phyloP scores from a whole-genome alignment of 495 filamentous ascomycete species.

The Penicillium canariense region DNA sequence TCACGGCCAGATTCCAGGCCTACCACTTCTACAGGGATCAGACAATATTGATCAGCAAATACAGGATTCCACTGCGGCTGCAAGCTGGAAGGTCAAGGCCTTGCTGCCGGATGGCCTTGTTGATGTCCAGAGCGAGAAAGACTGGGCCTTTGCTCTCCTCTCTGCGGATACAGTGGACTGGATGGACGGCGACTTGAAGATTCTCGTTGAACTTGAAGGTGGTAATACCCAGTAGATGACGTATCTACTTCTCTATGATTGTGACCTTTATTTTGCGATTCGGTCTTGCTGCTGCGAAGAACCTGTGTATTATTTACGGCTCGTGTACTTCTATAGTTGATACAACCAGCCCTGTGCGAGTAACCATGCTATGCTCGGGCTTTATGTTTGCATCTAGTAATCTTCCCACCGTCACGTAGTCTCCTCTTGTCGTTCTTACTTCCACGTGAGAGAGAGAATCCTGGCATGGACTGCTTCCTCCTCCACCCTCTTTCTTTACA shows the following conservation, averaged over 20 bases:
- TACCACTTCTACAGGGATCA: conserved; percentile 11
- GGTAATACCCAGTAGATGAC: conserved; percentile 11
- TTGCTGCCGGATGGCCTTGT: conserved; percentile 44
- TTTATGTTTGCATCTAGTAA: background rate
- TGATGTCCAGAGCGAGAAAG: conserved; percentile 37
- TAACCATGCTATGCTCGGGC: background rate
- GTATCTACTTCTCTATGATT: background rate
- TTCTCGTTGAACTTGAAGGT: conserved; percentile 41
- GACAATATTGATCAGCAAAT: conserved; percentile 12
- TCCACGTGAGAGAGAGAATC: background rate
- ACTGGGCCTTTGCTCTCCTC: conserved; percentile 45
- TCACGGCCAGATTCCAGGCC: conserved; percentile 31
- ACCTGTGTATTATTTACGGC: conserved; percentile 8
- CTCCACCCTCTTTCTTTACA: background rate
- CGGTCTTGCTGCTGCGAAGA: background rate
- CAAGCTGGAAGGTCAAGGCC: conserved; percentile 39
- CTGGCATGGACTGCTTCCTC: background rate
- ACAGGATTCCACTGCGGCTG: conserved; percentile 18
- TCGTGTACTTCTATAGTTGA: background rate
- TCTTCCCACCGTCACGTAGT: background rate
- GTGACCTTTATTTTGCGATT: background rate
- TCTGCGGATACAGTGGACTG: conserved; percentile 47
- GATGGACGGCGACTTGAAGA: conserved; percentile 52
- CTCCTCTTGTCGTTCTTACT: background rate
- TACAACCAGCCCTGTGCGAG: background rate